Percentiles rank a stretch among this genome's conserved stretches.
Conservation (phyloP, 208 protist species). For the Leishmania major region DNA sequence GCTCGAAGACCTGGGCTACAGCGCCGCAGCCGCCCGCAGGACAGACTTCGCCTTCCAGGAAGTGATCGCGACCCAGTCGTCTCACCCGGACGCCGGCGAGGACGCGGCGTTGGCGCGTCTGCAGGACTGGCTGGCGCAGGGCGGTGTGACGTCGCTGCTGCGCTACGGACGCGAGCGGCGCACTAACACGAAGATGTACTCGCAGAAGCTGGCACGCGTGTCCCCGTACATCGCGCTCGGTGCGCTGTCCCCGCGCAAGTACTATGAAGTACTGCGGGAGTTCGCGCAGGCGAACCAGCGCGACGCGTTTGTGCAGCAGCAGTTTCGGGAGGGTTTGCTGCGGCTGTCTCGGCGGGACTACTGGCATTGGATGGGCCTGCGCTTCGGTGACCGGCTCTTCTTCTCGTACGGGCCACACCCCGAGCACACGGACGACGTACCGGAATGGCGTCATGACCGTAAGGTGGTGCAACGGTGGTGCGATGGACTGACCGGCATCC, state of each 20-base stretch:
- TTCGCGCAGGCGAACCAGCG: constrained; percentile 53
- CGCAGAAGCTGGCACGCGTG: constrained; percentile 66
- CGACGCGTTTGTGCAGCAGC: constrained; percentile 79
- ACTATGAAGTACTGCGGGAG: constrained; percentile 78
- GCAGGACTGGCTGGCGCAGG: constrained; percentile 66
- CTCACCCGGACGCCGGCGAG: constrained; percentile 69
- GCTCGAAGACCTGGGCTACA: constrained; percentile 78
- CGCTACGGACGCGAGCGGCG: constrained; percentile 67
- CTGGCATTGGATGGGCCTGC: constrained; percentile 90
- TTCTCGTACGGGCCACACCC: constrained; percentile 83
- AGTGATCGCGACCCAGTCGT: constrained; percentile 77
- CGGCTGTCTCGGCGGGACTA: constrained; percentile 86
- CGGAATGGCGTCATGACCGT: constrained; percentile 76
- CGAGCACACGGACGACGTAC: constrained; percentile 71
- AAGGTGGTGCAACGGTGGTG: constrained; percentile 90
- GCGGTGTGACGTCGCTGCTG: constrained; percentile 74
- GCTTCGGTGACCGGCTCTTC: constrained; percentile 82
- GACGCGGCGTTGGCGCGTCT: constrained; percentile 58
- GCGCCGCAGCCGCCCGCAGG: constrained; percentile 17
- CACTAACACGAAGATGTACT: constrained; percentile 88
- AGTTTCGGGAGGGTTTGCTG: constrained; percentile 81
- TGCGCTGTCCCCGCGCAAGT: constrained; percentile 68
- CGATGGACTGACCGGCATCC: constrained; percentile 81
- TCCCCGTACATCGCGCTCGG: constrained; percentile 86
- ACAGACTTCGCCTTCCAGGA: constrained; percentile 62